Evolutionary conservation across 2,329 filamentous ascomycete species (phyloP).

Genomic region (Escovopsis sp.): DNA sequence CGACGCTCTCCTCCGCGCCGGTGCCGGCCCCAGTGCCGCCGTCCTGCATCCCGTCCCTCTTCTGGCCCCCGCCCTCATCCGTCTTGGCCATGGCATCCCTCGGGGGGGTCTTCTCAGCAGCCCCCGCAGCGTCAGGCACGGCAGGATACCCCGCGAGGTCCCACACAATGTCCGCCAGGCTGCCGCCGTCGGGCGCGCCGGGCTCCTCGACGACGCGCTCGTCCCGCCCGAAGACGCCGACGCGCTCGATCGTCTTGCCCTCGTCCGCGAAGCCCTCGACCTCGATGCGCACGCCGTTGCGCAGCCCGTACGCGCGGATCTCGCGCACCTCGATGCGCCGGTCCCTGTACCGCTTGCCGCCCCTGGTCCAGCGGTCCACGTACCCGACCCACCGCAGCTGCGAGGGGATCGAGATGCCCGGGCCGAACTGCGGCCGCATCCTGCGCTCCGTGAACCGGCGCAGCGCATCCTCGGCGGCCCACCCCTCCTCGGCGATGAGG

Average conservation of each 20-base stretch:
- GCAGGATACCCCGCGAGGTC: constrained; percentile 32
- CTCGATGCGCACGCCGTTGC: constrained; percentile 74
- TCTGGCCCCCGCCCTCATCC: background rate
- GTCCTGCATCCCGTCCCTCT: background rate
- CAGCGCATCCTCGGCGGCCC: constrained; percentile 38
- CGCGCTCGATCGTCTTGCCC: constrained; percentile 68
- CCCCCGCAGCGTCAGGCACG: constrained; percentile 7
- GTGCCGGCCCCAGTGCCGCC: no score
- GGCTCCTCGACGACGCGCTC: constrained; percentile 59
- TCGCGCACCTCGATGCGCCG: constrained; percentile 73
- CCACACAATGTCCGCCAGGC: constrained; percentile 36
- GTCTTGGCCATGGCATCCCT: background rate
- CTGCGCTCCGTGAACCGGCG: constrained; percentile 58
- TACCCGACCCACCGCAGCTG: constrained; percentile 81
- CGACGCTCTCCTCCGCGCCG: background rate
- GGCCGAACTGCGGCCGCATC: constrained; percentile 80
- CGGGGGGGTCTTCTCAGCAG: constrained; percentile 17
- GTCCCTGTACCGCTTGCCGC: constrained; percentile 68
- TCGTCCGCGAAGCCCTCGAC: constrained; percentile 81
- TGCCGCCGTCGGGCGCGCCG: constrained; percentile 32
- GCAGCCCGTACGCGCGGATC: constrained; percentile 77
- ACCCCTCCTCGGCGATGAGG: constrained; percentile 70
- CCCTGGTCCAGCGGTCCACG: constrained; percentile 68
- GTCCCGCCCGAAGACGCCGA: constrained; percentile 62
- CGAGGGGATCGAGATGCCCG: constrained; percentile 83